Percentiles rank a stretch among this genome's conserved stretches.
Evolutionary conservation across 176 grass and related monocot species (phyloP).

Genomic region (Avena eriantha): DNA sequence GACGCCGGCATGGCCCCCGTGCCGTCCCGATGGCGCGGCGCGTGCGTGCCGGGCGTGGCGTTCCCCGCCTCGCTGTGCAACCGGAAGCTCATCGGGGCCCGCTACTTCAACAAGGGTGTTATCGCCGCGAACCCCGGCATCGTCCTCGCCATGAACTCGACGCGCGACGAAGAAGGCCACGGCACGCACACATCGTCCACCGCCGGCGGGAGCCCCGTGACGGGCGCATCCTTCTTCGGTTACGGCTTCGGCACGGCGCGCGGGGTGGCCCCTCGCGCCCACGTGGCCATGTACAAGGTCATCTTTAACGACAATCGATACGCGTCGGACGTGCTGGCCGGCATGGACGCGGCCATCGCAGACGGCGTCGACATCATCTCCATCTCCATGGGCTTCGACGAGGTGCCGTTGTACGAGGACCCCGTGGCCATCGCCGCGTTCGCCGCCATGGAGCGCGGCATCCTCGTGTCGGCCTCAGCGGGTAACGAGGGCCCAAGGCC

Average conservation of each 20-base stretch:
- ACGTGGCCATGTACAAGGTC: constrained; percentile 82
- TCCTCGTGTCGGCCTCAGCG: constrained; percentile 53
- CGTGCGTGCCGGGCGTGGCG: constrained; percentile 49
- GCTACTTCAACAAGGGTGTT: constrained; percentile 65
- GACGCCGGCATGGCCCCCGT: constrained; percentile 42
- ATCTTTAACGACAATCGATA: constrained; percentile 46
- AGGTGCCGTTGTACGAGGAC: constrained; percentile 58
- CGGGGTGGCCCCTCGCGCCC: constrained; percentile 59
- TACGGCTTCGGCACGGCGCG: constrained; percentile 57
- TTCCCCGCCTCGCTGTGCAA: constrained; percentile 65
- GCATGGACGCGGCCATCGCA: constrained; percentile 61
- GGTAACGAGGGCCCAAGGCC: constrained; percentile 23
- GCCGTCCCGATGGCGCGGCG: constrained; percentile 53
- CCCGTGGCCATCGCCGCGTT: constrained; percentile 58
- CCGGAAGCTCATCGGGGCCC: constrained; percentile 79
- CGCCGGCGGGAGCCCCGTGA: constrained; percentile 52
- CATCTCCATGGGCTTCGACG: constrained; percentile 56
- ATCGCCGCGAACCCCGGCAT: constrained; percentile 47
- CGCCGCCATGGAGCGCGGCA: constrained; percentile 54
- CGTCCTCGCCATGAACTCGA: constrained; percentile 55
- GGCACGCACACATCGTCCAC: constrained; percentile 82
- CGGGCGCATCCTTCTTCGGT: constrained; percentile 64
- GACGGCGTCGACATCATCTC: constrained; percentile 78
- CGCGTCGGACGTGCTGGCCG: constrained; percentile 64
- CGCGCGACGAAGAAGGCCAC: constrained; percentile 68